phyloP scores from a whole-genome alignment of 2,329 filamentous ascomycete species.

The Aspergillus hortae region DNA sequence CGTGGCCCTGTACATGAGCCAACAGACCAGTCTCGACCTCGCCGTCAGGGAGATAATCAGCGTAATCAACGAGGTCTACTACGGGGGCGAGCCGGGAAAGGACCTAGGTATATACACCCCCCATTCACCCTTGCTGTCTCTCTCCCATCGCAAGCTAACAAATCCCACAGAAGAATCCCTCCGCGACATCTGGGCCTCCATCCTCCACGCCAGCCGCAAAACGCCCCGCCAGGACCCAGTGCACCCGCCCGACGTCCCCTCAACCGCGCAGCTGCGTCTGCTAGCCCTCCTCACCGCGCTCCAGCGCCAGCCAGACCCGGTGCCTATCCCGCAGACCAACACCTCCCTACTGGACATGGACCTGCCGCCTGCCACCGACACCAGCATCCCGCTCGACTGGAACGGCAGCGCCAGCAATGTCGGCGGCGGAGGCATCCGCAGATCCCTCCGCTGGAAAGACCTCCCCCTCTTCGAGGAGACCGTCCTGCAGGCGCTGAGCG shows the following conservation, averaged over 20 bases:
- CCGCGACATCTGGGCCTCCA: constrained; percentile 9
- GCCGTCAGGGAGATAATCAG: constrained; percentile 8
- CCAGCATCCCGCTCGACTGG: background rate
- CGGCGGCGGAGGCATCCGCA: background rate
- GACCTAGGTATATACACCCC: constrained; percentile 3
- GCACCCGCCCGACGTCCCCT: constrained; percentile 1
- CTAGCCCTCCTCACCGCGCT: constrained; percentile 6
- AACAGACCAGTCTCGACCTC: constrained; percentile 3
- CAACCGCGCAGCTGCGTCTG: constrained; percentile 2
- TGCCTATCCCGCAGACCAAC: background rate
- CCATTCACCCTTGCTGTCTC: background rate
- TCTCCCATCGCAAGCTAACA: background rate
- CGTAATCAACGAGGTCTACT: constrained; percentile 7
- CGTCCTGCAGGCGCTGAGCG: constrained; percentile 1
- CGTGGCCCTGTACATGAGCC: constrained; percentile 5
- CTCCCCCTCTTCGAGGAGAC: constrained; percentile 5
- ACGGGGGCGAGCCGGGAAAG: background rate
- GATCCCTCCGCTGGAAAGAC: background rate
- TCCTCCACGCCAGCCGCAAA: constrained; percentile 8
- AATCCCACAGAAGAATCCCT: constrained; percentile 5
- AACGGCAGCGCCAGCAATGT: background rate
- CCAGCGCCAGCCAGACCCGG: constrained; percentile 1
- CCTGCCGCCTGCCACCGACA: background rate
- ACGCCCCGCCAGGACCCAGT: background rate
- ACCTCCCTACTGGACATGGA: background rate